Evolutionary conservation across 495 filamentous ascomycete species (phyloP).

Genomic region (Astrothelium subdiscretum): DNA sequence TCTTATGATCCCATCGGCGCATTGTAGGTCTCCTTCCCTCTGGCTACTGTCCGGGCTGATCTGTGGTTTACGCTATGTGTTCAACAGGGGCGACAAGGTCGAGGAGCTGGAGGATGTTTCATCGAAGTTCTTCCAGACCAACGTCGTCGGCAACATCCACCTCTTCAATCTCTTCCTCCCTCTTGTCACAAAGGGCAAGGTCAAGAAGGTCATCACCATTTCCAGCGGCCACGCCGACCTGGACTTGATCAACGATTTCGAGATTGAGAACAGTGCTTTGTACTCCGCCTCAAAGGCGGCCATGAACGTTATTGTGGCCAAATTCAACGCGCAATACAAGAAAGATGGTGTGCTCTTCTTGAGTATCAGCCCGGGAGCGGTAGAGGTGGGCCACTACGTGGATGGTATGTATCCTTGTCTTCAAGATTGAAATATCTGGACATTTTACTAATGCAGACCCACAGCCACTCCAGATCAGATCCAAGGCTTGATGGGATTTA

Average conservation of each 20-base stretch:
- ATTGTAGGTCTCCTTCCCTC: conserved; percentile 21
- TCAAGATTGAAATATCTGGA: neutral
- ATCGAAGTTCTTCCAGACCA: conserved; percentile 27
- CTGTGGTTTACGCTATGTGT: neutral
- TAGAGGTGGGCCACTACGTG: conserved; percentile 28
- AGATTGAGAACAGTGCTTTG: conserved; percentile 17
- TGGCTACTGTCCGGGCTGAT: conserved; percentile 2
- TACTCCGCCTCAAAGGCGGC: conserved; percentile 37
- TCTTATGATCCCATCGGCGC: conserved; percentile 21
- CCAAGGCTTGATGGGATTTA: conserved; percentile 17
- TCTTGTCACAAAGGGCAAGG: conserved; percentile 35
- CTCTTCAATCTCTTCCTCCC: conserved; percentile 43
- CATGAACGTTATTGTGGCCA: conserved; percentile 34
- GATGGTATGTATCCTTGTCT: conserved; percentile 16
- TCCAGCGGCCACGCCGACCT: conserved; percentile 39
- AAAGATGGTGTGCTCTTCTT: conserved; percentile 43
- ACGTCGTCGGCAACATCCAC: conserved; percentile 38
- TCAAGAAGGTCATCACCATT: conserved; percentile 46
- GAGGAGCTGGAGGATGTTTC: conserved; percentile 6
- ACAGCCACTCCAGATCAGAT: conserved; percentile 32
- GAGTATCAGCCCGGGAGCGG: conserved; percentile 36
- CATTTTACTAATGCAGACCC: conserved; percentile 4
- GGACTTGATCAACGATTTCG: conserved; percentile 29
- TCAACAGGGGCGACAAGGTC: conserved; percentile 6
- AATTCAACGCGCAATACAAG: conserved; percentile 40